Evolutionary conservation across 2,329 filamentous ascomycete species (phyloP), one percentile per base, ranked within the genome.

Genomic region (Fusarium graminum): DNA sequence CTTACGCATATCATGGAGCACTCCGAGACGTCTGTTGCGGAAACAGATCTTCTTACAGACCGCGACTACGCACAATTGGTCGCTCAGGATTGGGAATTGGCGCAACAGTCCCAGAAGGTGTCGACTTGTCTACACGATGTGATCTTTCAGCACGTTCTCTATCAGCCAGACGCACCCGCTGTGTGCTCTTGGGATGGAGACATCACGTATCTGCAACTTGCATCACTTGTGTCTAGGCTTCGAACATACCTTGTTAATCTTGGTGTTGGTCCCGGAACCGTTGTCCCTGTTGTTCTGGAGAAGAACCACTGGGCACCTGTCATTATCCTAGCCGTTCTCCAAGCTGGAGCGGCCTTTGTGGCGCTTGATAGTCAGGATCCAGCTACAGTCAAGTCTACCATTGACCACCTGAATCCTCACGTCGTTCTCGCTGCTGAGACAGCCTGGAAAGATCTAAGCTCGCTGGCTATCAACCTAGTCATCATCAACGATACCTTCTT

Each of bases 251-350:
- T 92, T 0, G 73, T 82, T 4, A 79, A 81, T 22, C 75, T 81
- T 13, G 86, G 86, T 0, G 80, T 87, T 0, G 75, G 79, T 0
- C 79, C 82, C 1, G 83, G 86, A 11, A 80, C 85, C 9, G 79
- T 90, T 6, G 83, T 93, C 2, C 88, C 88, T 7, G 81, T 93
- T 7, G 85, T 89, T 17, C 82, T 93, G 71, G 87, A 91, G 41
- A 93, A 92, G 77, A 91, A 86, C 19, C 78, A 88, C 14, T 85
- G 90, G 74, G 82, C 91, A 0, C 90, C 92, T 45, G 79, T 92
- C 38, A 84, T 88, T 8, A 89, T 94, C 61, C 80, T 94, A 19
- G 90, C 90, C 0, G 83, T 89, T 3, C 78, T 92, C 41, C 90
- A 91, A 69, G 77, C 83, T 6, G 84, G 84, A 13, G 83, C 80